Conservation (phyloP, 2,329 filamentous ascomycete species). For the Orbilia blumenaviensis region DNA sequence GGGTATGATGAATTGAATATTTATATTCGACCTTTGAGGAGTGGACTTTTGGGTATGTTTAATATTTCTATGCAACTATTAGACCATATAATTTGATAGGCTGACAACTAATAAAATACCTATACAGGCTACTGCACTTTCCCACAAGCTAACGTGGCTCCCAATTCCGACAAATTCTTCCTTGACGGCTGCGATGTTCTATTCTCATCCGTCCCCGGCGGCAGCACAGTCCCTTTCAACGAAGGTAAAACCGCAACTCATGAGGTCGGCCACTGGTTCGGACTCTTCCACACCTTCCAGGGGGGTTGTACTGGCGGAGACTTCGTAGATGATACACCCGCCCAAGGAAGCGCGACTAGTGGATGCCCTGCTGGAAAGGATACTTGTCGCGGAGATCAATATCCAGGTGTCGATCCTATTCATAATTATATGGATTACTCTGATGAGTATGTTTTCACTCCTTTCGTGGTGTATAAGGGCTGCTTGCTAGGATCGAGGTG, state of each 20-base stretch:
- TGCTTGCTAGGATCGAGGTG: not conserved
- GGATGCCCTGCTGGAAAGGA: conserved; percentile 58
- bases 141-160: not conserved
- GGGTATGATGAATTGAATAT: conserved; percentile 28
- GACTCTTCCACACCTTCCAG: conserved; percentile 59
- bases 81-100: not conserved
- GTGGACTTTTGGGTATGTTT: conserved; percentile 9
- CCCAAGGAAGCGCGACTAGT: conserved; percentile 54
- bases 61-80: not conserved
- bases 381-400: conserved; percentile 56
- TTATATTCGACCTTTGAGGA: conserved; percentile 17
- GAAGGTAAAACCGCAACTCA: conserved; percentile 58
- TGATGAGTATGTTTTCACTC: conserved; percentile 24
- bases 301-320: conserved; percentile 58
- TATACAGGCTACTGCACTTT: conserved; percentile 38
- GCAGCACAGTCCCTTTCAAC: not conserved
- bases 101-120: not conserved
- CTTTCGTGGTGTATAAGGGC: not conserved
- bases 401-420: conserved; percentile 58
- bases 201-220: conserved; percentile 20
- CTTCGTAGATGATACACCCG: conserved; percentile 59
- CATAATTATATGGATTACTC: conserved; percentile 60
- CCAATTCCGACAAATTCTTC: conserved; percentile 15
- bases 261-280: conserved; percentile 60
- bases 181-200: conserved; percentile 40